Evolutionary conservation across 306 rosid genomes (phyloP), one percentile per base, ranked within the genome.

Genomic region (Elaeagnus macrophylla): DNA sequence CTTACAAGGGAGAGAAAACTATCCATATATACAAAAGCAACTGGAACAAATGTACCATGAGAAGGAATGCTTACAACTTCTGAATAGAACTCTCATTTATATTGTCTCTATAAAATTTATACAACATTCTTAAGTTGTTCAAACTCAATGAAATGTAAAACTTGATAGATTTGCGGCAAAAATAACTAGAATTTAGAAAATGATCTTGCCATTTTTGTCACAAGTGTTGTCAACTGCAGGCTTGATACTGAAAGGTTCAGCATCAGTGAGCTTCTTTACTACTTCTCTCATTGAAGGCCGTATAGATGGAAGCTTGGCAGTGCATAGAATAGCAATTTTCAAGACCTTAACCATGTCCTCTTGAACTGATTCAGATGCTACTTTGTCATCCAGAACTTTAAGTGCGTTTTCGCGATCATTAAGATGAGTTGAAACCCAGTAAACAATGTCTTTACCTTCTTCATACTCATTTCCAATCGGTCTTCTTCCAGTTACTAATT

Each of bases 281-380:
- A 86, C 95, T 49, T 82, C 96, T 69, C 99, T 80, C 99, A 87
- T 93, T 6, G 89, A 65, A 41, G 99, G 96, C 43, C 99, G 96
- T 51, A 82, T 57, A 10, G 89, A 64, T 2, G 96, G 99, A 65
- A 87, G 94, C 78, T 80, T 93, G 45, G 65, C 71, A 16, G 87
- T 80, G 71, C 99, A 93, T 52, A 78, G 71, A 18, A 87, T 59
- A 9, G 85, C 99, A 53, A 84, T 63, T 84, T 80, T 93, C 82
- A 93, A 67, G 39, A 84, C 79, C 73, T 77, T 93, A 5, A 93
- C 79, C 89, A 87, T 84, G 71, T 67, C 74, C 40, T 71, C 80
- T 37, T 70, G 65, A 49, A 57, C 67, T 45, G 37, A 56, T 20
- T 77, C 74, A 38, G 73, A 58, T 48, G 79, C 77, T 42, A 82